Evolutionary conservation across 2,329 filamentous ascomycete genomes (phyloP), one percentile per base, ranked within the genome.

Genomic region (Penicillium expansum): DNA sequence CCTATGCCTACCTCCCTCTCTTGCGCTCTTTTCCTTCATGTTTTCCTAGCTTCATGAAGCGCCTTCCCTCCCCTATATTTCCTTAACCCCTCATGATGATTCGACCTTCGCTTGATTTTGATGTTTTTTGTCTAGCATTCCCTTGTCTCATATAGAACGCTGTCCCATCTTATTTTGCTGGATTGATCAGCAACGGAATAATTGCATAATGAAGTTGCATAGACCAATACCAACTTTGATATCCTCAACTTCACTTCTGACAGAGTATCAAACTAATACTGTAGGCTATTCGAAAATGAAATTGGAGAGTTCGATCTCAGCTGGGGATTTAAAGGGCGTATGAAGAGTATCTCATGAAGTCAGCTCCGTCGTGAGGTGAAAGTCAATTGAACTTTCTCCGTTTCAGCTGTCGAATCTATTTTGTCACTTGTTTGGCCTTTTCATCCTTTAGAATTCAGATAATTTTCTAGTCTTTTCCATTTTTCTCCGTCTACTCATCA

Each of bases 171-270:
- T 24, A 37, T 59, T 47, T 53, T 29, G 42, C 53, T 57, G 32
- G 27, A 13, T 30, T 50, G 37, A 52, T 39, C 35, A 27, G 42
- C 41, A 39, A 39, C 41, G n/a, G 13, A 44, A 52, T 53, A 52
- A 27, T 48, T 54, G 50, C 30, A 57, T 54, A 7, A 57, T 53
- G 50, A 44, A 37, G 43, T 38, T 54, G 24, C 50, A 52, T 45
- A 24, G n/a, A 35, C 11, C 18, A 49, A 16, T 50, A n/a, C n/a
- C n/a, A 20, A 41, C 18, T 54, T 33, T 22, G 30, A 47, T 30
- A 35, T 52, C 16, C 49, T 29, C 8, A 4, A 27, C 24, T 27
- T 27, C 6, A 27, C 24, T 27, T 27, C 24, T 27, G 24, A 27
- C 4, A 27, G 24, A 27, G 4, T 27, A 6, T 27, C 24, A 27